Evolutionary conservation across 2,329 filamentous ascomycete genomes (phyloP).

Genomic region (Sporothrix protearum): DNA sequence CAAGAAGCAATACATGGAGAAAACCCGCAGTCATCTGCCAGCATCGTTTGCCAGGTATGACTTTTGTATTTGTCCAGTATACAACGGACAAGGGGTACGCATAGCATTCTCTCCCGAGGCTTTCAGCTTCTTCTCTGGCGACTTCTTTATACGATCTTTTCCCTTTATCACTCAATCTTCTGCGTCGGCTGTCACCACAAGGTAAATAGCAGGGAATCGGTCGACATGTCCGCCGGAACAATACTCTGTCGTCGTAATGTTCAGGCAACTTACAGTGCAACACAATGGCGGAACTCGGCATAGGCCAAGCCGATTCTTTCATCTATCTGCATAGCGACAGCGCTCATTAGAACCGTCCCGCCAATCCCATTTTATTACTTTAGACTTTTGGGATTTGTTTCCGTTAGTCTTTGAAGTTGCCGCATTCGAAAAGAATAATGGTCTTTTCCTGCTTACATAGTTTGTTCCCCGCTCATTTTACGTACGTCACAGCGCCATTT

Average conservation of each 20-base stretch:
- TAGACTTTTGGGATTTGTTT: background rate
- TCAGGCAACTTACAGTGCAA: background rate
- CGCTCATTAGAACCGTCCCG: background rate
- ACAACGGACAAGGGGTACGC: background rate
- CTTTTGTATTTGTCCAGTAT: background rate
- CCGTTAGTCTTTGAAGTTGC: too few species aligned
- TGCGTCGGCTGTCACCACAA: too few species aligned
- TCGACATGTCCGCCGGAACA: background rate
- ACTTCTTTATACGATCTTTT: too few species aligned
- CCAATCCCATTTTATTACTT: background rate
- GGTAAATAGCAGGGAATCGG: background rate
- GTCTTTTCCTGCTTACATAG: too few species aligned
- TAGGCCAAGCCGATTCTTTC: background rate
- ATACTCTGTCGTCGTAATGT: background rate
- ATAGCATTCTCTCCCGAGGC: background rate
- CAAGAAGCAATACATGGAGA: background rate
- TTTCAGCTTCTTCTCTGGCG: background rate
- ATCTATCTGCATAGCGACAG: background rate
- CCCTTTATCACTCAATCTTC: too few species aligned
- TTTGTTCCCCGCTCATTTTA: too few species aligned
- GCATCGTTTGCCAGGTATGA: background rate
- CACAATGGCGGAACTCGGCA: background rate
- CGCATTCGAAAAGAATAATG: too few species aligned
- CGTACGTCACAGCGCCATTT: too few species aligned
- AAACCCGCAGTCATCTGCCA: background rate